Base-by-base conservation (phyloP, 768 basidiomycete species). In the Dioszegia hungarica region DNA sequence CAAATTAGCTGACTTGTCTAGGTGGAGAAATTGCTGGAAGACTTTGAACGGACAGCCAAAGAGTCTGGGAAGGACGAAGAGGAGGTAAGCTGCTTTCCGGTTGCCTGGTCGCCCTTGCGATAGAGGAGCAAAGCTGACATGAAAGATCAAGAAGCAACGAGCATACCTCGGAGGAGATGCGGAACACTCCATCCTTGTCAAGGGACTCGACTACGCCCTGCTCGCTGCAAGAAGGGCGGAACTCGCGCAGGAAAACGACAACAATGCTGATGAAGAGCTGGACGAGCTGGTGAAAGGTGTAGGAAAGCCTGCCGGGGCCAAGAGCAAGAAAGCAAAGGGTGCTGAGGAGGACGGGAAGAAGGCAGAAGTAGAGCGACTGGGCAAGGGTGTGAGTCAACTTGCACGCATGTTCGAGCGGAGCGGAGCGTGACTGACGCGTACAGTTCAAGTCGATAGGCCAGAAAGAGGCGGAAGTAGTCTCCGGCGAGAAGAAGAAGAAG, bases 141-240 rank as follows among this genome's bases (percentile, higher is more conserved):
- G 31, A 20, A 2, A 48, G 86, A 79, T 89, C 17, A 88, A 89
- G 53, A 81, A 84, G 52, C 82, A 89, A 68, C 80, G 90, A 33
- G 80, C 79, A 55, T 89, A 88, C 55, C 82, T 91, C 5, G 90
- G 90, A 17, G 89, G 90, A 34, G 89, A 94, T 72, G 83, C 85
- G 38, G 82, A 87, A 56, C 90, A 93, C 72, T 85, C 89, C 11
- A 82, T 92, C 55, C 83, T 92, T 11, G 89, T 92, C 38, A 94
- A 91, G 69, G 77, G 77, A 57, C 84, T 97, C 43, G 93, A 97
- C 70, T 81, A 86, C 62, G 86, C 89, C 0, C 82, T 95, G 6
- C 80, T 95, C 15, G 87, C 90, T 67, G 88, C 90, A 64, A 85
- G 87, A 61, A 90, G 85, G 75, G 86, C 86, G 2, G 84, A 85